Evolutionary conservation across 495 filamentous ascomycete species (phyloP), one percentile per base, ranked within the genome.

Genomic region (Podospora pseudopauciseta): DNA sequence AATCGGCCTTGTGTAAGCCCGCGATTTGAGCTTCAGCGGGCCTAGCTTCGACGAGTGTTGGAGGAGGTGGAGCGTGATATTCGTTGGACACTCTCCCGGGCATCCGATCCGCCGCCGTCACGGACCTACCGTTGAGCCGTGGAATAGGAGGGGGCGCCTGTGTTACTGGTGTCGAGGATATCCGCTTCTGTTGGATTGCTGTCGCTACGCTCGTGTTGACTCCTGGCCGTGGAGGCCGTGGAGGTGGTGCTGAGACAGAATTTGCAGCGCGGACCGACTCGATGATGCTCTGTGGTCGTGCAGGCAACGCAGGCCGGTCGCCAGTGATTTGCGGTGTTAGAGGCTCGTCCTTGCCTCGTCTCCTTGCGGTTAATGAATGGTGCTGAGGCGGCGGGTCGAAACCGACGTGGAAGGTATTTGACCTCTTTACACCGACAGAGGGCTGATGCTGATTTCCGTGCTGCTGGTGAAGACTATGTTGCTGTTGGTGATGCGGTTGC

Each of bases 231-330:
- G 80, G 79, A 20, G 84, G 85, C 5, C 81, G 80, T 63, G 83
- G 83, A 19, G 84, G 82, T 11, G 81, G 80, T 39, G 76, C 78
- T 34, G 77, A 72, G 4, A 73, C 44, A 6, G 53, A 54, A 74
- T 76, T 62, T 68, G 68, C 18, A 3, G 56, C 58, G 26, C 71
- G 70, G 19, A 34, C 23, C 6, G 73, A 56, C 32, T 84, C 82
- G 1, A 77, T 60, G 3, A 75, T 69, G n/a, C 75, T 78, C 26
- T 70, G 73, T 15, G 83, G 75, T 23, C 89, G 84, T 23, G 83
- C 85, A 23, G 90, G 90, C 34, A 92, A 81, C 26, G 83, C 82
- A 7, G 90, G 90, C 28, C 85, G 84, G 19, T 87, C 82, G 4
- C 83, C 82, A 2, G 76, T 74, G 23, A 72, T 53, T 26, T 80